Evolutionary conservation across 2,329 filamentous ascomycete species (phyloP).

Genomic region (Fusarium zealandicum): DNA sequence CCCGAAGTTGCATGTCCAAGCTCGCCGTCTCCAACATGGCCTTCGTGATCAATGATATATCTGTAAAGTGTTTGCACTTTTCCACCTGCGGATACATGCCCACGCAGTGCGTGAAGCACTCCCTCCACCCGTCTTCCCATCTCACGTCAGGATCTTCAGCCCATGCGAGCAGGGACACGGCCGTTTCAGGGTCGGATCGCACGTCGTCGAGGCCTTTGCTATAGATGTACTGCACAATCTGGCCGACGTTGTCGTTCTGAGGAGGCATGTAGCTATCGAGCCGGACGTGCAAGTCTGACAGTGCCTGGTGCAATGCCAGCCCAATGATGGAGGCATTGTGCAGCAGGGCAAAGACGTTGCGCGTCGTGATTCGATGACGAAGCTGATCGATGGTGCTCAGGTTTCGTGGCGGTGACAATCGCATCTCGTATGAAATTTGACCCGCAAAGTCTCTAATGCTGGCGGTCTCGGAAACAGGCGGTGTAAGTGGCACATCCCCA

Average conservation of each 20-base stretch:
- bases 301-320: conserved; percentile 66
- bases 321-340: conserved; percentile 72
- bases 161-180: conserved; percentile 70
- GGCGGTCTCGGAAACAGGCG: conserved; percentile 54
- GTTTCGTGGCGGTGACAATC: conserved; percentile 64
- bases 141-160: conserved; percentile 66
- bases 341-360: conserved; percentile 73
- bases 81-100: conserved; percentile 68
- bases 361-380: conserved; percentile 69
- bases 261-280: conserved; percentile 66
- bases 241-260: conserved; percentile 63
- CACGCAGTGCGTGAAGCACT: conserved; percentile 71
- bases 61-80: conserved; percentile 61
- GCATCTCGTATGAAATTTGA: conserved; percentile 67
- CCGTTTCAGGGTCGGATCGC: conserved; percentile 64
- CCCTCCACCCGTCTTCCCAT: conserved; percentile 72
- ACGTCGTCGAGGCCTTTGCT: conserved; percentile 69
- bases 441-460: conserved; percentile 52
- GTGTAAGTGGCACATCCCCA: conserved; percentile 30
- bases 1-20: conserved; percentile 67
- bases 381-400: conserved; percentile 57
- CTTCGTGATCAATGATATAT: conserved; percentile 66
- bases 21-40: conserved; percentile 68
- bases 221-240: conserved; percentile 67
- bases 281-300: conserved; percentile 67